phyloP scores from a whole-genome alignment of 768 basidiomycete species.

The Phaeolepiota aurea region DNA sequence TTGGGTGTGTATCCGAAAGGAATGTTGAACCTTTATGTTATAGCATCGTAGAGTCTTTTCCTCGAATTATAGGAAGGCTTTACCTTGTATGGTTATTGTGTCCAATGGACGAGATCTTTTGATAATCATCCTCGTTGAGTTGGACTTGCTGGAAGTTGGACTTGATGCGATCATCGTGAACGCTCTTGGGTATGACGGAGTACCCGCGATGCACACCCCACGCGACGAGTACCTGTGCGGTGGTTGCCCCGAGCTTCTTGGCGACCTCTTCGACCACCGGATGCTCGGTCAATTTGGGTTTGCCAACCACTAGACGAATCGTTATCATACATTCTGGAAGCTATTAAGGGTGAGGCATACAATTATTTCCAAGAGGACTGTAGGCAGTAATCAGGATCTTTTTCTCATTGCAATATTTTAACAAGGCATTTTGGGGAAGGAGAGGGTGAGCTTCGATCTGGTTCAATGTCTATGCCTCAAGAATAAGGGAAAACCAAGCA shows the following conservation, averaged over 20 bases:
- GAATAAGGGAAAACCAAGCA: not conserved
- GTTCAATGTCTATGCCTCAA: constrained; percentile 42
- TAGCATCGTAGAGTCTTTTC: not conserved
- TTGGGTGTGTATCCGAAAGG: constrained; percentile 46
- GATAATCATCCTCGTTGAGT: constrained; percentile 59
- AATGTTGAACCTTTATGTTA: constrained; percentile 45
- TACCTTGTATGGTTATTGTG: constrained; percentile 35
- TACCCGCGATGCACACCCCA: constrained; percentile 74
- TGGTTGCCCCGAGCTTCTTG: constrained; percentile 48
- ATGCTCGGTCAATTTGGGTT: constrained; percentile 64
- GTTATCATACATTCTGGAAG: constrained; percentile 1
- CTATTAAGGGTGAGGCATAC: constrained; percentile 26
- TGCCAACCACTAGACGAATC: constrained; percentile 38
- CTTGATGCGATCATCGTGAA: constrained; percentile 59
- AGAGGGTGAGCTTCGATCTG: constrained; percentile 83
- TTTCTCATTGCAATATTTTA: constrained; percentile 59
- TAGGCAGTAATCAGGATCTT: constrained; percentile 61
- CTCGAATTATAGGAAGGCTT: constrained; percentile 1
- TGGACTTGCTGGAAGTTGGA: constrained; percentile 75
- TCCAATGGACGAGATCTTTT: constrained; percentile 45
- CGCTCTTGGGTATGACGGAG: constrained; percentile 81
- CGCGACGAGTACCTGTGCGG: constrained; percentile 78
- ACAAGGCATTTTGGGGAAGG: constrained; percentile 67
- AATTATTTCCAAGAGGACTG: constrained; percentile 76
- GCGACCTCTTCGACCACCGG: constrained; percentile 55